A percentile compares a stretch with the other conserved stretches of the same genome.
These are phyloP conservation scores for Quercus phellos DNA, from an alignment of 331 rosid genomes.

Conservation along the genomic window DNA sequence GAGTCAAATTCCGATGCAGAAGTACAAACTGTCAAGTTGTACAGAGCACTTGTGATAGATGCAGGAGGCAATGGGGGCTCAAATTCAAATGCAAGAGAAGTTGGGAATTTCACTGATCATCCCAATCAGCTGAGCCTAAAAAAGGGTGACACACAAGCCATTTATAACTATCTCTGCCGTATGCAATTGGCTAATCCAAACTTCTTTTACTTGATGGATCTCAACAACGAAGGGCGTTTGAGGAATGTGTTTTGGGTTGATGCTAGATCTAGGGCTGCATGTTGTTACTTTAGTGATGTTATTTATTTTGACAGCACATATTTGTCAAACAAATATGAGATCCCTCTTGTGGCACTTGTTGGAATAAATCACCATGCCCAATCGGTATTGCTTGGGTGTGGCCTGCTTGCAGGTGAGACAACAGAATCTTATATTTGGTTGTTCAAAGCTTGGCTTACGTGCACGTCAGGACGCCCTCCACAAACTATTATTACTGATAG, in stretches of 20 bases:
- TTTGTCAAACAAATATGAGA: constrained; percentile 75
- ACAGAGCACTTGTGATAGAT: constrained; percentile 89
- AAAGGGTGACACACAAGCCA: constrained; percentile 85
- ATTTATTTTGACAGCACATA: constrained; percentile 67
- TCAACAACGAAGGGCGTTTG: constrained; percentile 72
- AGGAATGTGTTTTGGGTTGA: constrained; percentile 86
- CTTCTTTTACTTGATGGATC: constrained; percentile 92
- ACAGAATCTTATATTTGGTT: constrained; percentile 73
- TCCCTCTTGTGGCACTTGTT: constrained; percentile 82
- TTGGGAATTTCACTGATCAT: constrained; percentile 29
- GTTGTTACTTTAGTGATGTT: constrained; percentile 75
- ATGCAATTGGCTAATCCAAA: constrained; percentile 87
- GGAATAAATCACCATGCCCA: constrained; percentile 91
- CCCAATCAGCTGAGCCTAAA: constrained; percentile 58
- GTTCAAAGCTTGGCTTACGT: constrained; percentile 74
- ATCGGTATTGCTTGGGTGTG: constrained; percentile 77
- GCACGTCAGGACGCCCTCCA: constrained; percentile 58
- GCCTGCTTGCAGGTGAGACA: constrained; percentile 79
- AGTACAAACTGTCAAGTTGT: constrained; percentile 62
- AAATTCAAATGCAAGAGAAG: constrained; percentile 35
- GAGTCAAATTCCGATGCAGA: constrained; percentile 53
- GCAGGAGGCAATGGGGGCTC: constrained; percentile 49
- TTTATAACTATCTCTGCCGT: constrained; percentile 82
- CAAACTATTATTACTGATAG: constrained; percentile 79
- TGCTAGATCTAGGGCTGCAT: constrained; percentile 76